phyloP scores from a whole-genome alignment of 1,284 basidiomycete species.

The Pseudomicrostroma phylloplanum region DNA sequence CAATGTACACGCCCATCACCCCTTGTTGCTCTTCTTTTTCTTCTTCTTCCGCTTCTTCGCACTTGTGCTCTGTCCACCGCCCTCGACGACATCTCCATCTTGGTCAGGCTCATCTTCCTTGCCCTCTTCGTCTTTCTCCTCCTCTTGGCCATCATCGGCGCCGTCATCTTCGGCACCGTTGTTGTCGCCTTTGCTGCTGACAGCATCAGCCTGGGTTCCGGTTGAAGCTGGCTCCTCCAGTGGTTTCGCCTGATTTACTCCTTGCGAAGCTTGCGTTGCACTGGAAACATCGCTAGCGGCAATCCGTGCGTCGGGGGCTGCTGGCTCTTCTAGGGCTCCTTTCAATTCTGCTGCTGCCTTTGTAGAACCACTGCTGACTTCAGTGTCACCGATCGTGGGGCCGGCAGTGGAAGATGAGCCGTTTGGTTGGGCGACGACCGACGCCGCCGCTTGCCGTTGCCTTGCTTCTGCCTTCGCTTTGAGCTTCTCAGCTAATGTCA shows the following conservation, averaged over 20 bases:
- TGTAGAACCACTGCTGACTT: background rate
- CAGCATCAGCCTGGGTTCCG: background rate
- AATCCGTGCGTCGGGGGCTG: background rate
- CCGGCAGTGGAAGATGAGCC: background rate
- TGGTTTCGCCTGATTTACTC: background rate
- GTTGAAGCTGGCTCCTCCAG: background rate
- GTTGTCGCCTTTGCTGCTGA: background rate
- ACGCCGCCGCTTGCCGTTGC: background rate
- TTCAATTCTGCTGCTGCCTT: background rate
- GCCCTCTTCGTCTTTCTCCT: background rate
- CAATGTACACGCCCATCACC: background rate
- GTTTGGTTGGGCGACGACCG: background rate
- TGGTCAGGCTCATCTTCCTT: background rate
- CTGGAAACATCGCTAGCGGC: background rate
- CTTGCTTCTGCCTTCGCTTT: slow-evolving; percentile 1
- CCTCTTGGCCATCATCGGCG: background rate
- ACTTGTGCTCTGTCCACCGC: background rate
- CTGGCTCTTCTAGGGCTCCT: background rate
- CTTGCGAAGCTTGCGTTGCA: background rate
- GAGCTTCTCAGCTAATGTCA: slow-evolving; percentile 5
- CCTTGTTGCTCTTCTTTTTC: slow-evolving; percentile 3
- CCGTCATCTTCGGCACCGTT: background rate
- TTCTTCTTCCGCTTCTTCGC: slow-evolving; percentile 4
- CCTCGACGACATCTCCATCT: background rate
- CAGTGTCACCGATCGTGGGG: background rate